Conservation (phyloP, 257 asterid genomes). For the Mentha longifolia region DNA sequence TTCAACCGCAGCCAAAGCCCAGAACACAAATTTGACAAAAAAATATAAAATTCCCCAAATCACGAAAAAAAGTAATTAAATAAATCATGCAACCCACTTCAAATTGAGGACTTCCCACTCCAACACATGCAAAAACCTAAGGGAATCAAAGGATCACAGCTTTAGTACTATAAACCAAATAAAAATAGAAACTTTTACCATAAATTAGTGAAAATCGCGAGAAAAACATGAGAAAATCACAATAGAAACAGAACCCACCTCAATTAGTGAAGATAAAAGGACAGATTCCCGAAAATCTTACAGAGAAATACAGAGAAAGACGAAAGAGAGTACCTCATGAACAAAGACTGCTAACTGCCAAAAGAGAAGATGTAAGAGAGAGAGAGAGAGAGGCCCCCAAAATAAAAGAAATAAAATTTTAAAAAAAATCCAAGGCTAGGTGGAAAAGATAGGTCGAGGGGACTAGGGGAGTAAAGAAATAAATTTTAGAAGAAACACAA, state of each 20-base stretch:
- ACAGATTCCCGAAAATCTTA: conserved; percentile 20
- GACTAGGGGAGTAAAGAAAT: conserved; percentile 29
- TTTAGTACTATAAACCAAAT: conserved; percentile 26
- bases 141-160: conserved; percentile 37
- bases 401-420: neutral
- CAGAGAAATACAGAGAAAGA: conserved; percentile 15
- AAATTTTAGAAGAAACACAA: conserved; percentile 27
- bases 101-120: conserved; percentile 33
- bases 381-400: neutral
- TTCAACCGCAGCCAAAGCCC: conserved; percentile 28
- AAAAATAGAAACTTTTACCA: conserved; percentile 34
- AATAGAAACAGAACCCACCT: conserved; percentile 47
- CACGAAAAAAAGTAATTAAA: conserved; percentile 8
- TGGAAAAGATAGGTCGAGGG: conserved; percentile 39
- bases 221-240: neutral
- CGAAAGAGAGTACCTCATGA: conserved; percentile 50
- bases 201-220: conserved; percentile 24
- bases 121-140: conserved; percentile 41
- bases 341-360: conserved; percentile 47
- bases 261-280: conserved; percentile 33
- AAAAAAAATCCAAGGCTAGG: conserved; percentile 27
- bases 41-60: conserved; percentile 34
- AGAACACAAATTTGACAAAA: conserved; percentile 22
- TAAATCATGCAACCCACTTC: conserved; percentile 29
- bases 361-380: conserved; percentile 41